phyloP scores from a whole-genome alignment of 805 yeast species.

The Candida ulmi region DNA sequence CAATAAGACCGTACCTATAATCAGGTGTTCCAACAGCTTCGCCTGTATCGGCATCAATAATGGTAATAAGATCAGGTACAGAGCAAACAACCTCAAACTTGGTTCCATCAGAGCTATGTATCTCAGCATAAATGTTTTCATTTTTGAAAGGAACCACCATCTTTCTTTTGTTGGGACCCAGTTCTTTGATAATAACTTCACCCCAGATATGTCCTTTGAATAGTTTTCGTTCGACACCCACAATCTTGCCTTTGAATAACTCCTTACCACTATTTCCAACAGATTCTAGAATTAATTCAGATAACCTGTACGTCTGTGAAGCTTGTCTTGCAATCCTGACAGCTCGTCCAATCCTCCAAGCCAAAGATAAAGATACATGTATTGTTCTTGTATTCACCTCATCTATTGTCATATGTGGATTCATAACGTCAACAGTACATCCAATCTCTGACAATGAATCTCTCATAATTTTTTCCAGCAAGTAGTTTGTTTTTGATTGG shows the following conservation, averaged over 20 bases:
- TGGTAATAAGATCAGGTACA: conserved; percentile 43
- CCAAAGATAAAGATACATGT: conserved; percentile 29
- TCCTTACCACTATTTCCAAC: conserved; percentile 31
- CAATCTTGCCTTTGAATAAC: conserved; percentile 37
- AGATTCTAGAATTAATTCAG: conserved; percentile 31
- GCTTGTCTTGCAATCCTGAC: conserved; percentile 31
- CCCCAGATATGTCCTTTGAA: conserved; percentile 41
- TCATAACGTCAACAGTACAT: conserved; percentile 29
- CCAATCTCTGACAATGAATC: conserved; percentile 40
- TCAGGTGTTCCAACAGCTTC: conserved; percentile 46
- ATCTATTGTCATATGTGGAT: conserved; percentile 26
- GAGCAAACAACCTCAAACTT: conserved; percentile 26
- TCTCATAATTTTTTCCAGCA: conserved; percentile 33
- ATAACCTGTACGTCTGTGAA: conserved; percentile 30
- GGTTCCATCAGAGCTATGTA: conserved; percentile 14
- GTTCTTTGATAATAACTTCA: too few species aligned
- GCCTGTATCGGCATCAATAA: conserved; percentile 36
- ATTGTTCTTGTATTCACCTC: conserved; percentile 24
- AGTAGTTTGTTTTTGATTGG: conserved; percentile 25
- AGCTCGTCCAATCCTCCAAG: conserved; percentile 45
- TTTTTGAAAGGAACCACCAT: conserved; percentile 41
- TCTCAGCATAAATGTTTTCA: conserved; percentile 35
- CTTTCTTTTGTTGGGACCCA: conserved; percentile 5
- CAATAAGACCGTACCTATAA: conserved; percentile 38
- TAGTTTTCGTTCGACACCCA: conserved; percentile 36